A percentile compares a stretch with the other conserved stretches of the same genome.
phyloP scores from a whole-genome alignment of 1,139 yeast species.

The Candida pseudoviswanathii region DNA sequence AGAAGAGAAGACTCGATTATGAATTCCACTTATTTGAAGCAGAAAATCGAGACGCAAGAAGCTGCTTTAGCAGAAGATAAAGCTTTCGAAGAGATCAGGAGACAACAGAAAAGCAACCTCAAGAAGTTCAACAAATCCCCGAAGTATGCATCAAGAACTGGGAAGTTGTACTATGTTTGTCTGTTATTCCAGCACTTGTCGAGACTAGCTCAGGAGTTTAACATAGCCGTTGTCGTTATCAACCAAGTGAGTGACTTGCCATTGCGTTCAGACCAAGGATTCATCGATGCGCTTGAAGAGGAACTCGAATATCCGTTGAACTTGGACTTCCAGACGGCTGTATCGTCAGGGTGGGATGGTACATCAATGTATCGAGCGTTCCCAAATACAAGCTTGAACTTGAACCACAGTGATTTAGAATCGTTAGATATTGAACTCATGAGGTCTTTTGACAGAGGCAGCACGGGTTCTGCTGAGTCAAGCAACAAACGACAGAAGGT shows the following conservation, averaged over 20 bases:
- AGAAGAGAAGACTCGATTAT: conserved; percentile 60
- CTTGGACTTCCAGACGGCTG: conserved; percentile 70
- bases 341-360: conserved; percentile 74
- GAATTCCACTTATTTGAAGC: conserved; percentile 28
- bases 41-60: conserved; percentile 26
- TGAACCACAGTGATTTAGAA: conserved; percentile 15
- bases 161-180: conserved; percentile 46
- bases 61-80: conserved; percentile 18
- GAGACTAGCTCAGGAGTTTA: conserved; percentile 47
- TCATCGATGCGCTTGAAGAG: conserved; percentile 18
- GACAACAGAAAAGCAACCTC: conserved; percentile 30
- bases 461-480: not conserved
- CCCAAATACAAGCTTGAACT: conserved; percentile 8
- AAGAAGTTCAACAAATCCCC: conserved; percentile 29
- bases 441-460: conserved; percentile 12
- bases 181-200: conserved; percentile 52
- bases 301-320: conserved; percentile 38
- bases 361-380: conserved; percentile 11
- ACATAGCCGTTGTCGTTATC: conserved; percentile 68
- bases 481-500: conserved; percentile 13
- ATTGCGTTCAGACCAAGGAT: conserved; percentile 18
- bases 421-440: conserved; percentile 16
- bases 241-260: conserved; percentile 77
- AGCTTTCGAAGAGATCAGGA: conserved; percentile 22
- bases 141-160: conserved; percentile 30